phyloP scores from a whole-genome alignment of 768 basidiomycete species.

The Cyclocybe cylindracea region DNA sequence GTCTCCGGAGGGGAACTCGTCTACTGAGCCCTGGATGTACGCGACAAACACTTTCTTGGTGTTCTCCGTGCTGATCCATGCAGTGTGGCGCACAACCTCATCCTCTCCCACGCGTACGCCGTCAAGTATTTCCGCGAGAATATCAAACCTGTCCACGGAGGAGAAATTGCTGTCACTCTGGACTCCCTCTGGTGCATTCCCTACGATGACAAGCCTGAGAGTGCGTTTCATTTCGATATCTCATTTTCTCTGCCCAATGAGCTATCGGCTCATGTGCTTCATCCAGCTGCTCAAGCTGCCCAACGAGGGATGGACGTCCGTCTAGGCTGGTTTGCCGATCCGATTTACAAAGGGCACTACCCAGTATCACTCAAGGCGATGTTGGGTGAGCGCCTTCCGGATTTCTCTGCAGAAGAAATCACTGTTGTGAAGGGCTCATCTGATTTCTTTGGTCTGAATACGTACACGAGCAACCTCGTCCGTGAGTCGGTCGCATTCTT shows the following conservation, averaged over 20 bases:
- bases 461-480: constrained; percentile 62
- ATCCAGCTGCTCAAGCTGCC: constrained; percentile 56
- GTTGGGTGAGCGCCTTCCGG: constrained; percentile 53
- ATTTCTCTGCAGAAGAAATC: constrained; percentile 56
- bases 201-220: constrained; percentile 61
- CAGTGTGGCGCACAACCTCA: constrained; percentile 67
- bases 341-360: constrained; percentile 72
- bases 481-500: constrained; percentile 35
- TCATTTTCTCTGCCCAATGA: background rate
- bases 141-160: constrained; percentile 55
- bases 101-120: constrained; percentile 69
- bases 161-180: constrained; percentile 71
- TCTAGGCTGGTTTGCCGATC: constrained; percentile 48
- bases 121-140: constrained; percentile 63
- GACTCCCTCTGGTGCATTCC: constrained; percentile 70
- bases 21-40: constrained; percentile 66
- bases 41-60: constrained; percentile 19
- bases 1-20: constrained; percentile 58
- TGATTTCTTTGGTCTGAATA: constrained; percentile 70
- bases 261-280: background rate
- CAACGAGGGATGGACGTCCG: constrained; percentile 65
- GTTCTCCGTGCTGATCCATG: background rate
- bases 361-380: constrained; percentile 50
- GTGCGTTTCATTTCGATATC: constrained; percentile 37
- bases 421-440: constrained; percentile 59